Evolutionary conservation across 2,329 filamentous ascomycete genomes (phyloP).

Genomic region (Arthroderma uncinatum): DNA sequence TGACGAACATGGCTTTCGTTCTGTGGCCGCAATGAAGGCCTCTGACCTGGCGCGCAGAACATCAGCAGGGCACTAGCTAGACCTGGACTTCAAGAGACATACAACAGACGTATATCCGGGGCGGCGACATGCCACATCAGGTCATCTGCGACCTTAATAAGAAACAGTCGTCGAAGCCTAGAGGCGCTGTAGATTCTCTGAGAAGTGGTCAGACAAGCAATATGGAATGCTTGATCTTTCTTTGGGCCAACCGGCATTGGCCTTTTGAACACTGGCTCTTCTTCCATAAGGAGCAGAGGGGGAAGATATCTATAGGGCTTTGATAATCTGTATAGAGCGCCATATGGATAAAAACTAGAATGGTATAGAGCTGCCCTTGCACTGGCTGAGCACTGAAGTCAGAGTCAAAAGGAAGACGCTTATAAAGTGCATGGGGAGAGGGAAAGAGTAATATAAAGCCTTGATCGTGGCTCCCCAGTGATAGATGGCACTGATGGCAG

Average conservation of each 20-base stretch:
- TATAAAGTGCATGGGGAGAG: not conserved
- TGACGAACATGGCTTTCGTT: not conserved
- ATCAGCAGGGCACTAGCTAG: not conserved
- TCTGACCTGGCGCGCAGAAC: not conserved
- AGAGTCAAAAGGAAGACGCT: not conserved
- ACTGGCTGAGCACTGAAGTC: no score
- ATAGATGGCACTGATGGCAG: not conserved
- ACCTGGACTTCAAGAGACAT: not conserved
- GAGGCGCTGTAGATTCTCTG: not conserved
- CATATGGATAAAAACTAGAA: not conserved
- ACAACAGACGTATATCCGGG: not conserved
- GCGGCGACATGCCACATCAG: not conserved
- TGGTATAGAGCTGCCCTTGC: not conserved
- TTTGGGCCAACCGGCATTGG: not conserved
- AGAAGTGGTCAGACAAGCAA: not conserved
- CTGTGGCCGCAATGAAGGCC: not conserved
- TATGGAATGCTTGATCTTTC: not conserved
- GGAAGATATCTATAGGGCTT: not conserved
- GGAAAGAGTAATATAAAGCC: not conserved
- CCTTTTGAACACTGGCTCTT: not conserved
- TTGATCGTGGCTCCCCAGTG: not conserved
- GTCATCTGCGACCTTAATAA: not conserved
- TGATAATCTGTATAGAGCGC: not conserved
- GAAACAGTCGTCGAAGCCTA: not conserved
- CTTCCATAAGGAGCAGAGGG: not conserved